A percentile compares a stretch with the other conserved stretches of the same genome.
Conservation (phyloP, 805 yeast species). For the Metschnikowia reukaufii region DNA sequence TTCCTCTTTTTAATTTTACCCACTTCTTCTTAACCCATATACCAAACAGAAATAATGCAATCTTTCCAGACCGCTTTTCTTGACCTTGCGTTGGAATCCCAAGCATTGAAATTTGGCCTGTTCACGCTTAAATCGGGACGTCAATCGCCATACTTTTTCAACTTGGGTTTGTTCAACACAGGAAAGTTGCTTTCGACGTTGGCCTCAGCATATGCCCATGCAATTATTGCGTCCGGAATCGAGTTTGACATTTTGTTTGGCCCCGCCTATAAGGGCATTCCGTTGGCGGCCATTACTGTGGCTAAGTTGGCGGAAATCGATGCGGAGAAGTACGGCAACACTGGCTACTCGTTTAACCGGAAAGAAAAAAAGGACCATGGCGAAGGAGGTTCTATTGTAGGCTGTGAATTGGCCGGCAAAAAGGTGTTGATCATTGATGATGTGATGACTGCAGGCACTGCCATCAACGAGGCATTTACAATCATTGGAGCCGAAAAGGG, state of each 20-base stretch:
- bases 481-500: constrained; percentile 74
- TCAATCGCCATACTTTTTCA: constrained; percentile 87
- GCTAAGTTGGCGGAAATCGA: constrained; percentile 91
- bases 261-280: constrained; percentile 97
- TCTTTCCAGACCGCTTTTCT: constrained; percentile 65
- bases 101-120: constrained; percentile 83
- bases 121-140: constrained; percentile 93
- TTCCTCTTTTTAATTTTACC: background rate
- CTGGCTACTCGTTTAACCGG: constrained; percentile 93
- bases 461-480: constrained; percentile 88
- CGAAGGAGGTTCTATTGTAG: constrained; percentile 95
- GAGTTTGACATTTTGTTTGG: constrained; percentile 92
- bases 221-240: constrained; percentile 77
- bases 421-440: constrained; percentile 87
- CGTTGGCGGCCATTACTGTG: constrained; percentile 89
- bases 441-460: constrained; percentile 98
- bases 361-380: constrained; percentile 98
- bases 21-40: no score
- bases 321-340: constrained; percentile 67
- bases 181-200: constrained; percentile 76
- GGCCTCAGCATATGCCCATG: constrained; percentile 85
- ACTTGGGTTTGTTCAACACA: constrained; percentile 77
- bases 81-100: constrained; percentile 75
- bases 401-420: constrained; percentile 70
- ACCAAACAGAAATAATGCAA: constrained; percentile 33